phyloP scores from a whole-genome alignment of 2,329 filamentous ascomycete species.

The Aspergillus fructus region DNA sequence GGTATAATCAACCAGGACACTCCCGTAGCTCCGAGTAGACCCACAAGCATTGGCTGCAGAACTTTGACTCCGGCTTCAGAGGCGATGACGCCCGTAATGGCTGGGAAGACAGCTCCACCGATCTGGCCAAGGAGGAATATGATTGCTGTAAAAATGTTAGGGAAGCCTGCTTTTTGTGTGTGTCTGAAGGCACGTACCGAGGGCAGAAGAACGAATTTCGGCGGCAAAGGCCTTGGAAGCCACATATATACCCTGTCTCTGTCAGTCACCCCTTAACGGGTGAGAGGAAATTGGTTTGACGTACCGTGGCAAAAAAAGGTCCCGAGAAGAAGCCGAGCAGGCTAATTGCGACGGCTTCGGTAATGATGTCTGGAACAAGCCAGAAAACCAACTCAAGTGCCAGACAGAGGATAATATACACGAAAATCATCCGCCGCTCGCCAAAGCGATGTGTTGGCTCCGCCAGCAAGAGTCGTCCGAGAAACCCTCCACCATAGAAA shows the following conservation, averaged over 20 bases:
- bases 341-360: conserved; percentile 55
- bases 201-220: conserved; percentile 48
- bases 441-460: conserved; percentile 61
- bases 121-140: conserved; percentile 59
- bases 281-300: no score
- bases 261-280: neutral
- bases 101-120: conserved; percentile 56
- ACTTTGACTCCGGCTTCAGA: conserved; percentile 47
- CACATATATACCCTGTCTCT: conserved; percentile 46
- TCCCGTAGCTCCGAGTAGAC: conserved; percentile 46
- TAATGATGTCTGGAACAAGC: conserved; percentile 52
- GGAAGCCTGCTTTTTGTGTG: no score
- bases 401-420: conserved; percentile 54
- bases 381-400: conserved; percentile 61
- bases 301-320: conserved; percentile 57
- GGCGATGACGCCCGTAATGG: conserved; percentile 55
- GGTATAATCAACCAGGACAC: conserved; percentile 48
- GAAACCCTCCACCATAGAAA: conserved; percentile 57
- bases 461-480: conserved; percentile 57
- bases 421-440: conserved; percentile 57
- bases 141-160: conserved; percentile 29
- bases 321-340: conserved; percentile 60
- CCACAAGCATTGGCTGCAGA: conserved; percentile 55
- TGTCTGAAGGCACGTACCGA: conserved; percentile 32
- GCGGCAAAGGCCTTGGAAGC: conserved; percentile 53